Base-by-base conservation (phyloP, 2,329 filamentous ascomycete genomes). In the Trichoderma atrobrunneum region DNA sequence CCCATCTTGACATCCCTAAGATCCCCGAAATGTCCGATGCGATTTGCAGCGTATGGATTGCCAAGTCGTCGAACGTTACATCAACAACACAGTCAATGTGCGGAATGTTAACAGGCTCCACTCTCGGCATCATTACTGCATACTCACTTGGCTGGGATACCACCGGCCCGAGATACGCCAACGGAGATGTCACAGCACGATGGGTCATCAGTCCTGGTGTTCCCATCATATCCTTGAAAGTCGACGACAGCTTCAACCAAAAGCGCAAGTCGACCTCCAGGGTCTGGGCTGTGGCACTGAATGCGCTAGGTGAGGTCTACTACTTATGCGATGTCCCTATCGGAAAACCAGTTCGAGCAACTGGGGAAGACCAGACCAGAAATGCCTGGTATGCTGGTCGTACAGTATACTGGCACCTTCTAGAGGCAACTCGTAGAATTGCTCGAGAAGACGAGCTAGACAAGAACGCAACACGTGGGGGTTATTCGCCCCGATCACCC, bases 191-290 rank as follows among this genome's bases (percentile, higher is more conserved):
- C 75, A 97, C 93, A 51, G 93, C 93, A 39, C 92, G 92, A 75
- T 98, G 95, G 95, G 90, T 93, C 11, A 85, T 98, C 14, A 94
- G 94, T 78, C 96, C 96, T 3, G 96, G 96, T 54, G 94, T 98
- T 3, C 96, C 96, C 0, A 96, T 99, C 73, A 88, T 98, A 69
- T 89, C 90, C 1, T 89, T 99, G 73, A 89, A 89, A 59, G 88
- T 97, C 7, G 96, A 99, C 77, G 94, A 97, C 32, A 89, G 89
- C 67, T 96, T 94, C 80, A 95, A 87, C 63, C 81, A 87, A 30
- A 91, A 90, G 76, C 90, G 95, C 34, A 91, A 91, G 78, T 84
- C 87, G 5, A 85, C 90, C 64, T 88, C 89, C 14, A 90, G 95
- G 32, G 88, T 96, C 14, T 98, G 94, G 94, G 94, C 93, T n/a